Evolutionary conservation across 2,329 filamentous ascomycete species (phyloP).

Genomic region (Tympanopsis confertula): DNA sequence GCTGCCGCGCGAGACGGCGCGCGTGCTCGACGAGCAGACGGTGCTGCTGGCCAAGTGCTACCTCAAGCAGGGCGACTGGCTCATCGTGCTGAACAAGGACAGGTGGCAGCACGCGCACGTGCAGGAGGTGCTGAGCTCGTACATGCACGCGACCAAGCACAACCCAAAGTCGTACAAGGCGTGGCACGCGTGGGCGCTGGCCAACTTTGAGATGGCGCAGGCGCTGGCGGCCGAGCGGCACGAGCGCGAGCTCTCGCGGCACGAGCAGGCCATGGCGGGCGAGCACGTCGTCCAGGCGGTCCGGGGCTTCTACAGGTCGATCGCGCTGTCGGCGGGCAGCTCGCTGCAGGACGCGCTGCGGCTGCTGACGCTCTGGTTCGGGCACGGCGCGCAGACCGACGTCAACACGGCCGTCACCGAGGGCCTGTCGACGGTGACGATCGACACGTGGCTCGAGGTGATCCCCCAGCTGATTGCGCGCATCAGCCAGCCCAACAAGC

Average conservation of each 20-base stretch:
- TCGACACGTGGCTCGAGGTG: constrained; percentile 97
- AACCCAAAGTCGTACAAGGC: constrained; percentile 97
- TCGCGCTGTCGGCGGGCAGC: constrained; percentile 79
- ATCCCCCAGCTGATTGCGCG: constrained; percentile 94
- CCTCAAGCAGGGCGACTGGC: constrained; percentile 92
- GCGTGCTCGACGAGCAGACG: constrained; percentile 40
- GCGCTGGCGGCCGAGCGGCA: constrained; percentile 10
- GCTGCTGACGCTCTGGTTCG: constrained; percentile 90
- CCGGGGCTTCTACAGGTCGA: constrained; percentile 93
- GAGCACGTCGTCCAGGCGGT: constrained; percentile 92
- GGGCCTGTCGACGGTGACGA: constrained; percentile 80
- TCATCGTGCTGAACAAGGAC: constrained; percentile 71
- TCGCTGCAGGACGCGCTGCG: constrained; percentile 91
- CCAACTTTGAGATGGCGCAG: constrained; percentile 97
- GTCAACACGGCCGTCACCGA: constrained; percentile 83
- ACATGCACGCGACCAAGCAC: constrained; percentile 82
- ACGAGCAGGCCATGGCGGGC: not conserved
- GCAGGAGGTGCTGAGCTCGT: constrained; percentile 80
- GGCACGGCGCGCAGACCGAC: constrained; percentile 76
- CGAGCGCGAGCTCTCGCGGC: not conserved
- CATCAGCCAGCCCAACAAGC: constrained; percentile 87
- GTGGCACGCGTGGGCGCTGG: constrained; percentile 96
- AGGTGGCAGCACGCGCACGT: constrained; percentile 83
- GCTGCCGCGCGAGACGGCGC: not conserved
- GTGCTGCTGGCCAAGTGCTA: constrained; percentile 86